A percentile compares a stretch with the other conserved stretches of the same genome.
These are phyloP conservation scores for Keithomyces neogunnii DNA, from an alignment of 2,329 filamentous ascomycete species.

Conservation along the genomic window DNA sequence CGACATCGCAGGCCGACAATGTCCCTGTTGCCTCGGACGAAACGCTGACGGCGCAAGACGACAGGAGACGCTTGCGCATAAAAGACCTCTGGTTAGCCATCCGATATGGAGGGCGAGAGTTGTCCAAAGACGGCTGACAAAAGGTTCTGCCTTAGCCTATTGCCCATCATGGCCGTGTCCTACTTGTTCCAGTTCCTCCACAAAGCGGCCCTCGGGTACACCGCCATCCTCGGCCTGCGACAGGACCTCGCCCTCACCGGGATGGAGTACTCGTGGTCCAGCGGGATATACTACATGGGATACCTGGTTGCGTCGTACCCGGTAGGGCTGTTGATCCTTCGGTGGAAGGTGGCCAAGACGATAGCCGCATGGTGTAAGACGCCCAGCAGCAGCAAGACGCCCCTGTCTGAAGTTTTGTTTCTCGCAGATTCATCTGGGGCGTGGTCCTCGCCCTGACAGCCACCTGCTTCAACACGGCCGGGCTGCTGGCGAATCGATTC, in stretches of 20 bases:
- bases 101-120: too few species aligned
- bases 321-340: conserved; percentile 15
- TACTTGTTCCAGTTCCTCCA: conserved; percentile 55
- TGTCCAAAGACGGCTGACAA: too few species aligned
- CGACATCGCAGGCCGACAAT: too few species aligned
- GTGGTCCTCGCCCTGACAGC: conserved; percentile 33
- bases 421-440: conserved; percentile 20
- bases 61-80: too few species aligned
- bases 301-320: conserved; percentile 29
- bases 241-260: conserved; percentile 36
- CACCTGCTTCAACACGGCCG: conserved; percentile 19
- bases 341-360: conserved; percentile 17
- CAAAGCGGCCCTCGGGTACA: conserved; percentile 46
- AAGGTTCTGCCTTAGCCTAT: conserved; percentile 24
- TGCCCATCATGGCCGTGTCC: conserved; percentile 42
- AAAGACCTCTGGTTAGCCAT: too few species aligned
- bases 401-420: neutral
- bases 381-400: too few species aligned
- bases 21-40: too few species aligned
- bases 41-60: too few species aligned
- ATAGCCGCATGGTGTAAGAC: conserved; percentile 8
- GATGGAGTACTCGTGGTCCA: conserved; percentile 42
- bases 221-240: conserved; percentile 39
- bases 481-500: conserved; percentile 20
- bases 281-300: conserved; percentile 42